phyloP scores from a whole-genome alignment of 768 basidiomycete species.

The Pleurotus salmoneostramineus region DNA sequence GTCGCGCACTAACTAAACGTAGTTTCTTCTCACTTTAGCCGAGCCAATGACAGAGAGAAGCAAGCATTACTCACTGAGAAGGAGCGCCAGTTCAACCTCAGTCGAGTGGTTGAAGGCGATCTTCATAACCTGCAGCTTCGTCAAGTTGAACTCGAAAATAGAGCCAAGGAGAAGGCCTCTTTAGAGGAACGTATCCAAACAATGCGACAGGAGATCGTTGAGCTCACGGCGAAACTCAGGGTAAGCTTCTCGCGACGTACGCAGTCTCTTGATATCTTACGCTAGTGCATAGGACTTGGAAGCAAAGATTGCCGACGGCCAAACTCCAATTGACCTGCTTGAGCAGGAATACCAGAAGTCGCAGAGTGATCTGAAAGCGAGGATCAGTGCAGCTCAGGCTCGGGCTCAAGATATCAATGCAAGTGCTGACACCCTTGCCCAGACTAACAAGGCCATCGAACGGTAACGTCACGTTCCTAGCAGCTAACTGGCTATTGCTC shows the following conservation, averaged over 20 bases:
- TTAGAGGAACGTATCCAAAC: constrained; percentile 53
- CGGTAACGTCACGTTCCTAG: constrained; percentile 32
- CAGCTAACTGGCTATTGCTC: too few relatives aligned
- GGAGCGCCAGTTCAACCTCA: constrained; percentile 51
- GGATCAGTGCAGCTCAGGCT: constrained; percentile 49
- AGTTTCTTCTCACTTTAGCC: constrained; percentile 33
- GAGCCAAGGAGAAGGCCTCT: constrained; percentile 54
- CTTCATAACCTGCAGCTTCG: constrained; percentile 61
- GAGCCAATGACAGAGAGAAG: constrained; percentile 61
- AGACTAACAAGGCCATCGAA: constrained; percentile 60
- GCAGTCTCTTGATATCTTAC: neutral
- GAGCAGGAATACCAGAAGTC: constrained; percentile 48
- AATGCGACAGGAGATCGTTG: constrained; percentile 54
- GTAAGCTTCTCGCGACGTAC: constrained; percentile 24
- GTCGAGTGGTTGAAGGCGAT: constrained; percentile 55
- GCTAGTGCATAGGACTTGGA: constrained; percentile 53
- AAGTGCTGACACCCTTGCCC: constrained; percentile 56
- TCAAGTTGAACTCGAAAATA: constrained; percentile 51
- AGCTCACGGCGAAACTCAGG: constrained; percentile 44
- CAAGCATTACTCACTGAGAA: constrained; percentile 52
- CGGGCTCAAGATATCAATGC: constrained; percentile 62
- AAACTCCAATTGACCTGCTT: constrained; percentile 61
- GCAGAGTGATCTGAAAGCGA: constrained; percentile 46
- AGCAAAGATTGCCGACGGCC: constrained; percentile 51
- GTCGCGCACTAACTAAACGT: neutral